Evolutionary conservation across 2,329 filamentous ascomycete species (phyloP).

Genomic region (Ceratocystis harringtonii): DNA sequence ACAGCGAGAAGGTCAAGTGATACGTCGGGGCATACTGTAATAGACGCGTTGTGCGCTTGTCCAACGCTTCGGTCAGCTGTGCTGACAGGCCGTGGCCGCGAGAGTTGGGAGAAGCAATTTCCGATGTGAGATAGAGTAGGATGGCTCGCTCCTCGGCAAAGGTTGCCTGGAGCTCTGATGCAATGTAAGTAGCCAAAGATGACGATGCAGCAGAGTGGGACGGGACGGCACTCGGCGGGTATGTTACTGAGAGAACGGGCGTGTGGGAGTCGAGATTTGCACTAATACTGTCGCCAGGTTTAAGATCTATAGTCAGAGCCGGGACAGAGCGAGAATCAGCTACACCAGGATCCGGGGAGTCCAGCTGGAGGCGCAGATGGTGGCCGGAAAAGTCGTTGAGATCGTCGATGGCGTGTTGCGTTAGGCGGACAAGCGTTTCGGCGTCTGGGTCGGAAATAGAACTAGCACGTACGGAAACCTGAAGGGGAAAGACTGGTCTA

Average conservation of each 20-base stretch:
- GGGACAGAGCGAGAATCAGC: slow-evolving; percentile 25
- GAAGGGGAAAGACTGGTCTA: slow-evolving; percentile 72
- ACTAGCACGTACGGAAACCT: slow-evolving; percentile 61
- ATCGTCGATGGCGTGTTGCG: slow-evolving; percentile 74
- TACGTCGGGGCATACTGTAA: slow-evolving; percentile 89
- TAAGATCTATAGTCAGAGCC: slow-evolving; percentile 56
- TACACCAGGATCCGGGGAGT: not conserved
- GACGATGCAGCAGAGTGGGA: slow-evolving; percentile 51
- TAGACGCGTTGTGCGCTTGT: slow-evolving; percentile 63
- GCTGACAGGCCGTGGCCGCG: slow-evolving; percentile 32
- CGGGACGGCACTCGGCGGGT: slow-evolving; percentile 53
- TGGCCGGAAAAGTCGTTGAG: slow-evolving; percentile 79
- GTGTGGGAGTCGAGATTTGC: slow-evolving; percentile 53
- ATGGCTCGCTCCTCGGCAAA: slow-evolving; percentile 83
- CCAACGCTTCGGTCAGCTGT: slow-evolving; percentile 40
- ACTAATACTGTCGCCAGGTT: slow-evolving; percentile 42
- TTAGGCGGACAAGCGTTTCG: slow-evolving; percentile 59
- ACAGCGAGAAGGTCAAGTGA: slow-evolving; percentile 89
- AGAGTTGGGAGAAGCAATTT: slow-evolving; percentile 38
- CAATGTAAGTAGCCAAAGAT: slow-evolving; percentile 59
- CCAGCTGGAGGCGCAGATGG: slow-evolving; percentile 36
- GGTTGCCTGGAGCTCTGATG: slow-evolving; percentile 57
- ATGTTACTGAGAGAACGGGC: slow-evolving; percentile 61
- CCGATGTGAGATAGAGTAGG: slow-evolving; percentile 58
- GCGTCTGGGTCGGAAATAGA: slow-evolving; percentile 51